phyloP scores from a whole-genome alignment of 2,329 filamentous ascomycete genomes.

The Diplodia seriata region DNA sequence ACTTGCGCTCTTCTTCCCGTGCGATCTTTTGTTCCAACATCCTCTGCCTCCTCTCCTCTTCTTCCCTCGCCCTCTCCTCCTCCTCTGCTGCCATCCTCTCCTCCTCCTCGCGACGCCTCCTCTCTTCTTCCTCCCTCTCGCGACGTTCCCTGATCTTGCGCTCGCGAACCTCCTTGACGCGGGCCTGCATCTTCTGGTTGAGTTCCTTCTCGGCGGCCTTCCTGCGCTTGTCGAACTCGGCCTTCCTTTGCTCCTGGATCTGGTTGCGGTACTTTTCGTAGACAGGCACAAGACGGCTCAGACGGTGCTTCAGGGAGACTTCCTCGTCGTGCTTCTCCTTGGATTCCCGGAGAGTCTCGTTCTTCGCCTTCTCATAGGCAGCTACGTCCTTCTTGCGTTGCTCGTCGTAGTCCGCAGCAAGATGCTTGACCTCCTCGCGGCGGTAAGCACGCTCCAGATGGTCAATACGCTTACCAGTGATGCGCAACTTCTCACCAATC shows the following conservation, averaged over 20 bases:
- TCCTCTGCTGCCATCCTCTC: constrained; percentile 82
- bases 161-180: constrained; percentile 88
- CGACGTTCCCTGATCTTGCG: constrained; percentile 80
- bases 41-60: constrained; percentile 79
- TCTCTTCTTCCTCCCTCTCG: constrained; percentile 85
- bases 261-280: constrained; percentile 86
- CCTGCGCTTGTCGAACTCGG: constrained; percentile 94
- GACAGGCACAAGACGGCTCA: constrained; percentile 79
- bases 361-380: constrained; percentile 80
- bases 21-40: constrained; percentile 73
- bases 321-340: constrained; percentile 91
- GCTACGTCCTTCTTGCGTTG: constrained; percentile 81
- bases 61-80: constrained; percentile 79
- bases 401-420: constrained; percentile 81
- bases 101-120: constrained; percentile 79
- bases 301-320: constrained; percentile 90
- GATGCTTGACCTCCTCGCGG: constrained; percentile 92
- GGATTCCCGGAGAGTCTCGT: constrained; percentile 77
- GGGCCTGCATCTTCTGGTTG: constrained; percentile 85
- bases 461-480: constrained; percentile 94
- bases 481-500: constrained; percentile 85
- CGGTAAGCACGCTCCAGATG: constrained; percentile 97
- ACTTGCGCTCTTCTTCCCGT: constrained; percentile 66
- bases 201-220: constrained; percentile 91
- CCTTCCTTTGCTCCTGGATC: constrained; percentile 84